These are phyloP conservation scores for Fusarium sp. DNA, from an alignment of 2,329 filamentous ascomycete genomes.

Conservation along the genomic window DNA sequence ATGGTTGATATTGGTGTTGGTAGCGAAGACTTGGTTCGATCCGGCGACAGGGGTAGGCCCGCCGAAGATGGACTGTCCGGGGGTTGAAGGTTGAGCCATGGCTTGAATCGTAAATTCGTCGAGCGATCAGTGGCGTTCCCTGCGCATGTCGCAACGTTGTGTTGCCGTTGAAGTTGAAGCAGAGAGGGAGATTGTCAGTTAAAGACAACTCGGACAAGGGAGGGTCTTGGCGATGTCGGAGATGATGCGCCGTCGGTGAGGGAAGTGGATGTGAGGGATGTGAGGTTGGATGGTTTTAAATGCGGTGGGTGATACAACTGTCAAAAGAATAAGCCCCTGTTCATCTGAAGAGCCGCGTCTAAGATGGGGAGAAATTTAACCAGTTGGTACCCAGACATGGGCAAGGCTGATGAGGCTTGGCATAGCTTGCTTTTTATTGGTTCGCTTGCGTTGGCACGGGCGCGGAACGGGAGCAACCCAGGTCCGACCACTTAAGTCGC, in stretches of 20 bases:
- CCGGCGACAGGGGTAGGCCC: conserved; percentile 51
- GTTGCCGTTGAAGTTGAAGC: conserved; percentile 11
- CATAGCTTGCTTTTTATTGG: conserved; percentile 29
- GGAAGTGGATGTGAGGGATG: conserved; percentile 27
- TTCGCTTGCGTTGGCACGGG: conserved; percentile 15
- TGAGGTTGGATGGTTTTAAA: conserved; percentile 30
- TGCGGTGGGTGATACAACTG: conserved; percentile 37
- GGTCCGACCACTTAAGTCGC: conserved; percentile 29
- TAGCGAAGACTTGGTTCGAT: conserved; percentile 42
- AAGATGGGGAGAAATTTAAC: conserved; percentile 37
- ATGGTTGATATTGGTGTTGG: conserved; percentile 41
- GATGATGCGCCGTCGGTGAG: conserved; percentile 39
- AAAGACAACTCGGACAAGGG: background rate
- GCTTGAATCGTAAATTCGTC: conserved; percentile 40
- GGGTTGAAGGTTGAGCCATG: conserved; percentile 62
- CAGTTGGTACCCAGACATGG: conserved; percentile 25
- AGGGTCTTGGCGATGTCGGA: conserved; percentile 8
- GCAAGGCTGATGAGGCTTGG: conserved; percentile 25
- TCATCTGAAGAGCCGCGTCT: conserved; percentile 25
- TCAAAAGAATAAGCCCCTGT: conserved; percentile 32
- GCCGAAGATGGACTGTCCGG: conserved; percentile 64
- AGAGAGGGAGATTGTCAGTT: background rate
- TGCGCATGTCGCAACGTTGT: conserved; percentile 41
- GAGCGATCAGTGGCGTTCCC: conserved; percentile 39
- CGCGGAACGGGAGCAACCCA: conserved; percentile 40